A percentile compares a stretch with the other conserved stretches of the same genome.
phyloP scores from a whole-genome alignment of 768 basidiomycete genomes.

The Trametopsis cervina region DNA sequence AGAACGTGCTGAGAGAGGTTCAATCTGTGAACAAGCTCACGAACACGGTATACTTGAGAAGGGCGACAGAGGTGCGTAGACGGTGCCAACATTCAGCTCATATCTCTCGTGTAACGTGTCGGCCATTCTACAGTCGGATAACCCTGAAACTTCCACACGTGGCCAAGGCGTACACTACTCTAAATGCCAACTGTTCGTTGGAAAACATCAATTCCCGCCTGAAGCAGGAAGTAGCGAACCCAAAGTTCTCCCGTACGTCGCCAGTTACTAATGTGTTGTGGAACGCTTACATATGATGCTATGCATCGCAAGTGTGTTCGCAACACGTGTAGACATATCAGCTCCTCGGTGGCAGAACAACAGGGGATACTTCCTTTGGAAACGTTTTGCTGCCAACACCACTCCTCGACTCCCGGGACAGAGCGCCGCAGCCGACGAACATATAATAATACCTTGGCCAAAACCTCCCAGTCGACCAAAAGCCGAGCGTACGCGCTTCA shows the following conservation, averaged over 20 bases:
- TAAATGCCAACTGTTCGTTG: conserved; percentile 71
- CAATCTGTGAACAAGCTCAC: conserved; percentile 65
- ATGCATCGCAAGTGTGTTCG: conserved; percentile 88
- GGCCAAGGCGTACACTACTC: conserved; percentile 59
- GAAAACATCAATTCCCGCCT: conserved; percentile 55
- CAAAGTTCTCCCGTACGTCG: conserved; percentile 22
- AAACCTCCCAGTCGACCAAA: conserved; percentile 33
- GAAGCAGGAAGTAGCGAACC: conserved; percentile 19
- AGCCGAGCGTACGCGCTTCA: conserved; percentile 36
- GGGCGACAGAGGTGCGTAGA: conserved; percentile 18
- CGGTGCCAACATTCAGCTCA: neutral
- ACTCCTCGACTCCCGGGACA: conserved; percentile 46
- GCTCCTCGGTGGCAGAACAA: conserved; percentile 51
- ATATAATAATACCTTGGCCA: conserved; percentile 67
- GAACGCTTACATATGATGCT: too few relatives aligned
- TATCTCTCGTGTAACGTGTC: neutral
- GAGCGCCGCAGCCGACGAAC: conserved; percentile 23
- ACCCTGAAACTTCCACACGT: conserved; percentile 7
- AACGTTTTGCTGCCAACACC: conserved; percentile 62
- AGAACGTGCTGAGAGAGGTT: conserved; percentile 59
- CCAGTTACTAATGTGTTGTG: too few relatives aligned
- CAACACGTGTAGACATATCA: conserved; percentile 59
- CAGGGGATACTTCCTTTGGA: conserved; percentile 60
- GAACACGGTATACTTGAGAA: conserved; percentile 57
- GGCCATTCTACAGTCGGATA: neutral